Percentiles rank a stretch among this genome's conserved stretches.
Conservation (phyloP, 2,329 filamentous ascomycete genomes). For the Pseudogymnoascus sp. region DNA sequence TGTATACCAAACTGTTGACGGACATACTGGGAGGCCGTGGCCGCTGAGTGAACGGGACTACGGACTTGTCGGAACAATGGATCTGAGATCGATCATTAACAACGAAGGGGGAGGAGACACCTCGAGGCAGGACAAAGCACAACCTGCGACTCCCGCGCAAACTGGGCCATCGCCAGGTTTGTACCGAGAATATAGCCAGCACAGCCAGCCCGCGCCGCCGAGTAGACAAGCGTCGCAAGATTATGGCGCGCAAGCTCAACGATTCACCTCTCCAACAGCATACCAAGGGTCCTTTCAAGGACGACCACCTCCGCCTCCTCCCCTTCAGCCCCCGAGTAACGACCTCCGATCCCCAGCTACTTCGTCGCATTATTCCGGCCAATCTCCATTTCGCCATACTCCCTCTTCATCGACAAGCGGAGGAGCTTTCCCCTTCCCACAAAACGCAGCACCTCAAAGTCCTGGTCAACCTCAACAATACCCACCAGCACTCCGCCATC, state of each 20-base stretch:
- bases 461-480: conserved; percentile 28
- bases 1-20: not conserved
- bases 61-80: conserved; percentile 32
- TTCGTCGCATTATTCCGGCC: conserved; percentile 25
- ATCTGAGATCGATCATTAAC: conserved; percentile 47
- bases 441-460: conserved; percentile 26
- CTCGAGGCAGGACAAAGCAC: conserved; percentile 21
- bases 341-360: conserved; percentile 38
- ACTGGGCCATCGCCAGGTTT: conserved; percentile 20
- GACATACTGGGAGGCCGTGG: not conserved
- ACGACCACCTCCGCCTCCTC: conserved; percentile 32
- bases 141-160: conserved; percentile 28
- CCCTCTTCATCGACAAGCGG: conserved; percentile 24
- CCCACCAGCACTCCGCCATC: conserved; percentile 21
- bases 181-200: conserved; percentile 28
- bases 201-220: conserved; percentile 23
- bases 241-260: conserved; percentile 23
- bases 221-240: conserved; percentile 29
- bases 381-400: conserved; percentile 29
- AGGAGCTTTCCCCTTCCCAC: conserved; percentile 28
- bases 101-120: conserved; percentile 28
- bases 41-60: conserved; percentile 2
- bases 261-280: conserved; percentile 27
- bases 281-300: conserved; percentile 26
- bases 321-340: conserved; percentile 34